These are phyloP conservation scores for Populus simonii DNA, from an alignment of 345 rosid genomes.

Conservation along the genomic window DNA sequence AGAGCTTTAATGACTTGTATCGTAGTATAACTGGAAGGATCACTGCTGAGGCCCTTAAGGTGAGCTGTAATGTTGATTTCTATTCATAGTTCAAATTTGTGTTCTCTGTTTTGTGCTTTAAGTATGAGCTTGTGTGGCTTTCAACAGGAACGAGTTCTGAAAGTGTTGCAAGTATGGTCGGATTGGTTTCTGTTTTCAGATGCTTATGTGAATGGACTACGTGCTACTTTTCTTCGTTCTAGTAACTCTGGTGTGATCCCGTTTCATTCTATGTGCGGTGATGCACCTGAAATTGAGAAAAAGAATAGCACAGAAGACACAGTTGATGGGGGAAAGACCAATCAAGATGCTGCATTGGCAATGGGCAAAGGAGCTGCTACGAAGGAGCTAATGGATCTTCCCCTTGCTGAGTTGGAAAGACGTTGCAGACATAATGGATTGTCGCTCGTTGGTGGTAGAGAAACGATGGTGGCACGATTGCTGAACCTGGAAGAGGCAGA, in stretches of 20 bases:
- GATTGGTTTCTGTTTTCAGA: constrained; percentile 99
- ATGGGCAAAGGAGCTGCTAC: constrained; percentile 93
- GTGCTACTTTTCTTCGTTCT: constrained; percentile 90
- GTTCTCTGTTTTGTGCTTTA: constrained; percentile 6
- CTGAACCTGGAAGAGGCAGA: constrained; percentile 95
- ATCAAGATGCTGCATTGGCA: constrained; percentile 90
- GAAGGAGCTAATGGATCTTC: constrained; percentile 84
- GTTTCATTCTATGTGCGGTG: constrained; percentile 85
- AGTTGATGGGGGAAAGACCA: constrained; percentile 42
- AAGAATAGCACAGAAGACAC: constrained; percentile 45
- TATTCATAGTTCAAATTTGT: constrained; percentile 1
- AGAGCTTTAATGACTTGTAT: constrained; percentile 96
- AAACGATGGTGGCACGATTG: constrained; percentile 87
- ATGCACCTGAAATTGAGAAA: constrained; percentile 82
- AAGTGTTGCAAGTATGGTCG: constrained; percentile 97
- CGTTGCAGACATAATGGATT: constrained; percentile 97
- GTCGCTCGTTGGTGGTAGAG: constrained; percentile 98
- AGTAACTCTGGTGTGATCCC: constrained; percentile 78
- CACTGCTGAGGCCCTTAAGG: constrained; percentile 98
- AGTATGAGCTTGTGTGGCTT: constrained; percentile 13
- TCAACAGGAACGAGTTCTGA: constrained; percentile 87
- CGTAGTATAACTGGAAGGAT: constrained; percentile 94
- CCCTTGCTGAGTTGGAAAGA: constrained; percentile 86
- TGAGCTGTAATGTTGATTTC: constrained; percentile 23
- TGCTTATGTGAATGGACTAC: constrained; percentile 90